Percentiles rank a stretch among this genome's conserved stretches.
Evolutionary conservation across 2,329 filamentous ascomycete genomes (phyloP).

Genomic region (Pseudogymnoascus sp.): DNA sequence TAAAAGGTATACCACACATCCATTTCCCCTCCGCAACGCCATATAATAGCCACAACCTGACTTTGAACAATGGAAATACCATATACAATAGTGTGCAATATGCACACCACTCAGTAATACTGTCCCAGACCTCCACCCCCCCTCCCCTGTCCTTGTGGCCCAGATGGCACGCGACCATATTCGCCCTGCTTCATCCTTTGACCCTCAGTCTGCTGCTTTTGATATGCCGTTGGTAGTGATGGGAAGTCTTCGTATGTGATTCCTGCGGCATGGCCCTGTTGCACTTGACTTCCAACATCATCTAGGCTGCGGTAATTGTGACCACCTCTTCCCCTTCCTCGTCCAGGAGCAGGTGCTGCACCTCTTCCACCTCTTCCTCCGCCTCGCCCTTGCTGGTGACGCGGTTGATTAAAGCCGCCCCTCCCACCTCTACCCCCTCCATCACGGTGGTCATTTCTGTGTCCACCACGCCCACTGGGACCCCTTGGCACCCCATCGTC

Average conservation of each 20-base stretch:
- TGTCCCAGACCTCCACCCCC: neutral
- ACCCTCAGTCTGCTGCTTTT: conserved; percentile 24
- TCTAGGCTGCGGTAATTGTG: conserved; percentile 61
- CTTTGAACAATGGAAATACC: neutral
- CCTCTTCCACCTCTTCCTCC: conserved; percentile 33
- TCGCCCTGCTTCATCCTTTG: conserved; percentile 8
- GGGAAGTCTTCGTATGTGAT: conserved; percentile 33
- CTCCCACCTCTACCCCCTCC: conserved; percentile 33
- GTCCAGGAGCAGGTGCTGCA: conserved; percentile 24
- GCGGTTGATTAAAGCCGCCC: conserved; percentile 23
- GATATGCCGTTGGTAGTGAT: conserved; percentile 30
- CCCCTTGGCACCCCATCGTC: conserved; percentile 42
- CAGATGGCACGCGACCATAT: conserved; percentile 2
- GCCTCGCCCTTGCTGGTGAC: conserved; percentile 15
- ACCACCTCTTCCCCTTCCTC: conserved; percentile 44
- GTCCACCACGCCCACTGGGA: conserved; percentile 29
- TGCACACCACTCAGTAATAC: neutral
- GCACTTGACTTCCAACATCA: conserved; percentile 43
- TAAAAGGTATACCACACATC: neutral
- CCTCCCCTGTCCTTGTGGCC: neutral
- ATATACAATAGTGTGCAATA: neutral
- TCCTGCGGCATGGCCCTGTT: conserved; percentile 26
- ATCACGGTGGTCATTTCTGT: conserved; percentile 30
- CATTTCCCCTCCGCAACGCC: conserved; percentile 1
- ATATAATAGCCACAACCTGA: neutral